Conservation (phyloP, 495 filamentous ascomycete species). For the Beverwykella pulmonaria region DNA sequence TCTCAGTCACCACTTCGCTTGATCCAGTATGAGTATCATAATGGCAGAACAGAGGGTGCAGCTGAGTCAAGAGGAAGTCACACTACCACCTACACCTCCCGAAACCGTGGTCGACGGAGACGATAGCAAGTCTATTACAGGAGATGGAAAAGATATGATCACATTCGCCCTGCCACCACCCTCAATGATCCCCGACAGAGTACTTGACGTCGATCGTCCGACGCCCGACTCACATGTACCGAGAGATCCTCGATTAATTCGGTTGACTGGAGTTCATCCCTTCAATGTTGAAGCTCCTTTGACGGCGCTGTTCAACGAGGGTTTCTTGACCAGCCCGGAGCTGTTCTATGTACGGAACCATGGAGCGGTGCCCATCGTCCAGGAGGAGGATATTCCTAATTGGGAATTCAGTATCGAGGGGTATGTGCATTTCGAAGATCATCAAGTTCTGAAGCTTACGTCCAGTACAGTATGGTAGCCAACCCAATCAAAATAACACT, state of each 20-base stretch:
- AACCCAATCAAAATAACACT: slow-evolving; percentile 74
- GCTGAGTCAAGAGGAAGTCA: background rate
- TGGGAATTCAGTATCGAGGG: slow-evolving; percentile 91
- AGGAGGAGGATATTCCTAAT: slow-evolving; percentile 69
- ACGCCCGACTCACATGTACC: slow-evolving; percentile 89
- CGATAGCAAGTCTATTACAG: slow-evolving; percentile 9
- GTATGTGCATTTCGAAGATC: slow-evolving; percentile 44
- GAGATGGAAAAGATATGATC: slow-evolving; percentile 19
- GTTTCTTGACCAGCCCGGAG: slow-evolving; percentile 88
- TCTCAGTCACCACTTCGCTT: slow-evolving; percentile 1
- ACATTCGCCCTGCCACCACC: slow-evolving; percentile 72
- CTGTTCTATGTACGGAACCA: slow-evolving; percentile 97
- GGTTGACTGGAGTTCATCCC: slow-evolving; percentile 88
- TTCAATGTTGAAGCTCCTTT: slow-evolving; percentile 94
- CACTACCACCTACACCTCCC: slow-evolving; percentile 36
- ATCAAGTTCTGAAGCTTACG: slow-evolving; percentile 25
- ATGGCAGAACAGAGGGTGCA: slow-evolving; percentile 16
- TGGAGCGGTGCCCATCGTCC: slow-evolving; percentile 79
- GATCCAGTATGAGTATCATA: slow-evolving; percentile 16
- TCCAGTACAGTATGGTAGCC: slow-evolving; percentile 63
- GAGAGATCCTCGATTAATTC: slow-evolving; percentile 81
- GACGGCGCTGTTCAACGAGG: slow-evolving; percentile 76
- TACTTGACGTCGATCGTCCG: slow-evolving; percentile 74
- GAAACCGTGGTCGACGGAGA: slow-evolving; percentile 36
- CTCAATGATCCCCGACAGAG: slow-evolving; percentile 60